Conservation (phyloP, 345 rosid species). For the Lumnitzera littorea region DNA sequence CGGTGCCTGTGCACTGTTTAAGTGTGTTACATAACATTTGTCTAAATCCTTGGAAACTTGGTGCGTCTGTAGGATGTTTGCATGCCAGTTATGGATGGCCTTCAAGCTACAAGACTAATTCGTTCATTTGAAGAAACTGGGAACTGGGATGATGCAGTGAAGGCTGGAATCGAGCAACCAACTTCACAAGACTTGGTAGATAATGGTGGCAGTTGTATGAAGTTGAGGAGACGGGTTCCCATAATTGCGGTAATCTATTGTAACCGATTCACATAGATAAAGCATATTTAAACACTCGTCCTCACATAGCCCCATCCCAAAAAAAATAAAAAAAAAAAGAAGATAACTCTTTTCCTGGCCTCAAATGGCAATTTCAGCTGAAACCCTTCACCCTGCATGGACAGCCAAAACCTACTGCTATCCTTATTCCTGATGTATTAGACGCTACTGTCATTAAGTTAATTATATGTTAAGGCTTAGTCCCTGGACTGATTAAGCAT, state of each 20-base stretch:
- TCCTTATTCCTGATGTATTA: no score
- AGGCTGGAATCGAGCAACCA: conserved; percentile 57
- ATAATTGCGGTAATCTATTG: conserved; percentile 68
- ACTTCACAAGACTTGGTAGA: conserved; percentile 17
- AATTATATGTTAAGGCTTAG: not conserved
- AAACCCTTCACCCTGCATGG: no score
- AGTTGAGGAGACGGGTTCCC: conserved; percentile 40
- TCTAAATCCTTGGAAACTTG: conserved; percentile 2
- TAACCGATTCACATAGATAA: not conserved
- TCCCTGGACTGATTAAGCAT: no score
- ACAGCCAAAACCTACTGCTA: no score
- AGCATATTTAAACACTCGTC: no score
- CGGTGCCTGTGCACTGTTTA: no score
- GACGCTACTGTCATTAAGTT: not conserved
- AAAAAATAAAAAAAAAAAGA: no score
- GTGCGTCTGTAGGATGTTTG: conserved; percentile 59
- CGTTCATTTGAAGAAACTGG: conserved; percentile 84
- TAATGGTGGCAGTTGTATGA: conserved; percentile 7
- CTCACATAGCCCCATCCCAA: no score
- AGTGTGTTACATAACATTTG: no score
- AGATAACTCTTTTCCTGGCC: no score
- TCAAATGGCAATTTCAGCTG: no score
- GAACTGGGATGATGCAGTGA: conserved; percentile 66
- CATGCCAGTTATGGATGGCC: conserved; percentile 95
- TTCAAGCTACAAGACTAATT: conserved; percentile 83